These are phyloP conservation scores for Cucumis hystrix DNA, from an alignment of 306 rosid species.

Conservation along the genomic window DNA sequence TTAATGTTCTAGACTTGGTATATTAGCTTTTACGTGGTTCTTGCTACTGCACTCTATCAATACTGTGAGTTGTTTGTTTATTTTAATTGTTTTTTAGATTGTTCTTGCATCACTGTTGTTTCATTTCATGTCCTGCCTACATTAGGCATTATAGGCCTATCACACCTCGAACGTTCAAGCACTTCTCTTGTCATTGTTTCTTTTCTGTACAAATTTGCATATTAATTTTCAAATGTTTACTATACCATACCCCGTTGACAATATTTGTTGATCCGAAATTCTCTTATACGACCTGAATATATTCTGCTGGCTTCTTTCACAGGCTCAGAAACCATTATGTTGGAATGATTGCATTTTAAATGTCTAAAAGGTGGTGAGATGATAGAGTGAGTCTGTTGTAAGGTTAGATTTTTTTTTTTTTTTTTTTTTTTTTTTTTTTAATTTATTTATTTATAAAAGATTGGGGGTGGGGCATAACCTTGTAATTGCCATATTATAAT, in stretches of 20 bases:
- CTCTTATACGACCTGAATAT: neutral
- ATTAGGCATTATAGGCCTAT: neutral
- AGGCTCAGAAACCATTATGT: neutral
- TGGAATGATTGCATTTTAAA: neutral
- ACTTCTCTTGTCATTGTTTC: neutral
- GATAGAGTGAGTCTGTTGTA: neutral
- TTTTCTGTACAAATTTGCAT: neutral
- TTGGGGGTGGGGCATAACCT: neutral
- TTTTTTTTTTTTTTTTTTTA: too few relatives aligned
- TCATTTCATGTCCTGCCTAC: neutral
- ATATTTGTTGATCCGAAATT: neutral
- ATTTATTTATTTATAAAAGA: too few relatives aligned
- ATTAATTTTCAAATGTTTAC: neutral
- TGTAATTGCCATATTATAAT: neutral
- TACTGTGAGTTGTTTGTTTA: neutral
- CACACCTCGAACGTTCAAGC: neutral
- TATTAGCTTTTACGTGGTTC: neutral
- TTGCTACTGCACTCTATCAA: neutral
- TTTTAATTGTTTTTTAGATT: neutral
- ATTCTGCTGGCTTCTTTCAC: neutral
- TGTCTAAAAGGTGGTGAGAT: neutral
- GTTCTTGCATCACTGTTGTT: neutral
- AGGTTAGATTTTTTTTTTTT: slow-evolving; percentile 6
- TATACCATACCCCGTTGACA: neutral
- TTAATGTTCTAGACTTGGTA: neutral